A percentile compares a stretch with the other conserved stretches of the same genome.
These are phyloP conservation scores for Colletotrichum sp. DNA, from an alignment of 2,329 filamentous ascomycete genomes.

Conservation along the genomic window DNA sequence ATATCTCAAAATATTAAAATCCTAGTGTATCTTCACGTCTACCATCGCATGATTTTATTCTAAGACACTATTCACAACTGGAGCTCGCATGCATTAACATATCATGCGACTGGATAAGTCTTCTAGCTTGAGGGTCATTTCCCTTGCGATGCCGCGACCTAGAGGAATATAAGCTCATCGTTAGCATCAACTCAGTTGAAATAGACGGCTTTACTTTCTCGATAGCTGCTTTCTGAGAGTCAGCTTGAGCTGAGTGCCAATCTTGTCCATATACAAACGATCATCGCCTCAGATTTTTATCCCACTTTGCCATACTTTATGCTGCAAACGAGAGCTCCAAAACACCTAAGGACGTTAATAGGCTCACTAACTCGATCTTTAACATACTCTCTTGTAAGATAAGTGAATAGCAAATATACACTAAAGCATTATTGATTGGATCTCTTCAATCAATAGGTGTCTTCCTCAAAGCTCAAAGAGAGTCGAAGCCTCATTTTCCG, in stretches of 20 bases:
- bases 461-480: neutral
- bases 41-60: neutral
- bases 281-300: neutral
- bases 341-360: neutral
- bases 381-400: neutral
- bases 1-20: neutral
- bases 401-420: neutral
- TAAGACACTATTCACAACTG: neutral
- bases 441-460: neutral
- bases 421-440: neutral
- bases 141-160: neutral
- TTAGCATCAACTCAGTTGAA: neutral
- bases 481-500: neutral
- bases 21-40: neutral
- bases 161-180: neutral
- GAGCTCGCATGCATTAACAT: rapidly evolving
- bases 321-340: neutral
- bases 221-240: neutral
- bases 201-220: neutral
- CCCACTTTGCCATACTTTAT: neutral
- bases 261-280: neutral
- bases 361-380: neutral
- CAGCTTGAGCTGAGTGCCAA: neutral
- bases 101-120: neutral
- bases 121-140: neutral